These are phyloP conservation scores for Arabidopsis suecica DNA, from an alignment of 345 rosid genomes.

Conservation along the genomic window DNA sequence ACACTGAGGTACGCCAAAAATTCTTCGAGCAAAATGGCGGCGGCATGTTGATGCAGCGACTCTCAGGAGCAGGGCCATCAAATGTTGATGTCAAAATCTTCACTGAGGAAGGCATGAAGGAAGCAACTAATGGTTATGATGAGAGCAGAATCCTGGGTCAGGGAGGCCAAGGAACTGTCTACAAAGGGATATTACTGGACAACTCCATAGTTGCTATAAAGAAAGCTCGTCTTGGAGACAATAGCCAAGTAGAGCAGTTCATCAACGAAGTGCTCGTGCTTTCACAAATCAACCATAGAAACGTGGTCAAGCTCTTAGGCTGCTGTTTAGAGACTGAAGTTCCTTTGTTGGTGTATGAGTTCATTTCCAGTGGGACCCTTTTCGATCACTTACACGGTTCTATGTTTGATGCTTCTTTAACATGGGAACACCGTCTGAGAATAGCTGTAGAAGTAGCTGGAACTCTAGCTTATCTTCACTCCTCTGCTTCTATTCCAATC, in stretches of 20 bases:
- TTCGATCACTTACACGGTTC: constrained; percentile 43
- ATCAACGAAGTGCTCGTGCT: constrained; percentile 50
- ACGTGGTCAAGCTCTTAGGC: constrained; percentile 48
- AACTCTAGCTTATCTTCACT: constrained; percentile 50
- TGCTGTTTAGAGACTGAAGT: constrained; percentile 53
- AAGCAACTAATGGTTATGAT: constrained; percentile 44
- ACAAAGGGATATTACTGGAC: constrained; percentile 43
- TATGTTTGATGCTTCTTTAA: not conserved
- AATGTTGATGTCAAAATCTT: constrained; percentile 35
- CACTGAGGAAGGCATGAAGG: constrained; percentile 37
- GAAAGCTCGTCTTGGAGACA: constrained; percentile 45
- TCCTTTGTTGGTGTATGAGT: constrained; percentile 52
- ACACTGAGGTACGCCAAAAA: constrained; percentile 15
- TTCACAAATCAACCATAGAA: constrained; percentile 51
- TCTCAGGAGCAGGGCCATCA: constrained; percentile 28
- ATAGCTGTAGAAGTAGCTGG: constrained; percentile 47
- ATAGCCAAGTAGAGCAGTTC: constrained; percentile 48
- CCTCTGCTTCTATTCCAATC: constrained; percentile 44
- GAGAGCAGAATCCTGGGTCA: constrained; percentile 35
- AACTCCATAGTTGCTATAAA: constrained; percentile 43
- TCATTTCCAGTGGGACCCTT: constrained; percentile 35
- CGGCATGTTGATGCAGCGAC: not conserved
- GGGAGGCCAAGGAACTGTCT: constrained; percentile 52
- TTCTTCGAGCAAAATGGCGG: constrained; percentile 32
- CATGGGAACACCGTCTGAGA: constrained; percentile 45